Base-by-base conservation (phyloP, 2,329 filamentous ascomycete species). In the Sarocladium kiliense region DNA sequence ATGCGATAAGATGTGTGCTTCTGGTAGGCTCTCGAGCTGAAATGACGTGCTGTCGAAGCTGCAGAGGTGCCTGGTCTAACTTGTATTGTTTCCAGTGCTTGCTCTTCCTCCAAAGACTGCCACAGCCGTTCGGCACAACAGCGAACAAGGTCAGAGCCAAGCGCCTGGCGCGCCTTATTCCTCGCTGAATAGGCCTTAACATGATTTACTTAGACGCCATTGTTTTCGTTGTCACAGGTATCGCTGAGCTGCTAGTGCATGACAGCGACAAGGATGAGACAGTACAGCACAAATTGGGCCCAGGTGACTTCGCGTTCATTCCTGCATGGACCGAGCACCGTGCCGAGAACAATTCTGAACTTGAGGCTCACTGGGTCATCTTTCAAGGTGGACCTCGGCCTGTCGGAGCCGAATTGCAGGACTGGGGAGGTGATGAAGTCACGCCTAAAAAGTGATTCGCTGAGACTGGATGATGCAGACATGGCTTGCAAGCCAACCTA, bases 241-340 rank as follows among this genome's bases (percentile, higher is more conserved):
- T 75, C 54, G 85, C 86, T 4, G 71, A 78, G 14, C 74, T 90
- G 9, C 75, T 88, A 2, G 84, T 79, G 0, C 77, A 77, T 54
- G 74, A 82, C 19, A 75, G 78, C 41, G 78, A 82, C 12, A 77
- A 77, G 47, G 71, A 72, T 32, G 70, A 75, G 27, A 66, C 77
- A 1, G 78, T 79, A 58, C 77, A 79, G 32, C 77, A 86, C 58
- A 72, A 80, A 18, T 74, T 91, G 6, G 68, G 68, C 1, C 75
- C 81, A 0, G 87, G 87, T 0, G 86, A 89, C 65, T 90, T 88
- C 67, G 85, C 85, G 2, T 76, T 88, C 55, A 79, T 90, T 12
- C 87, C 87, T 0, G 80, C 85, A 0, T 88, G 79, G 76, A 81
- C 82, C 0, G 86, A 90, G 65, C 85, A 90, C 68, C 85, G 89